These are phyloP conservation scores for Penicillium sp. DNA, from an alignment of 2,329 filamentous ascomycete genomes.

Conservation along the genomic window DNA sequence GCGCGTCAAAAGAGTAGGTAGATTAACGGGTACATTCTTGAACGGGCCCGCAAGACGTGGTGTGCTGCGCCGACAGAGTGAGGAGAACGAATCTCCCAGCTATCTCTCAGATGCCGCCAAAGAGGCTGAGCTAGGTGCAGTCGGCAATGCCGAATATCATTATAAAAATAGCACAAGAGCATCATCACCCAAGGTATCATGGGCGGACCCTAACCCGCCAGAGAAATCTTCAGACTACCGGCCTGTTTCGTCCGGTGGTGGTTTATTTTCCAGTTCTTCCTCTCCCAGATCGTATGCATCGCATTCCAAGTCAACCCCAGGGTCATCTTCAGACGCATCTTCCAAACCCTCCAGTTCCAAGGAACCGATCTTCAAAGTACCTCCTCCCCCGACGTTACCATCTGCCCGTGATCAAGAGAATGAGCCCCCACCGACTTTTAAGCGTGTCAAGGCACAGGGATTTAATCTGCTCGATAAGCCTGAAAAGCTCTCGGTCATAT, in stretches of 20 bases:
- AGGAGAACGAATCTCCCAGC: conserved; percentile 60
- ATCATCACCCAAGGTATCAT: conserved; percentile 44
- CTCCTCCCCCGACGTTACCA: conserved; percentile 62
- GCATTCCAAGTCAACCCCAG: conserved; percentile 46
- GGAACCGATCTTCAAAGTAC: conserved; percentile 63
- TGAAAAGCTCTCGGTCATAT: conserved; percentile 59
- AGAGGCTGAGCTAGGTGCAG: conserved; percentile 35
- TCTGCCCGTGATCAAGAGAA: conserved; percentile 83
- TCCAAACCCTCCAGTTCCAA: conserved; percentile 47
- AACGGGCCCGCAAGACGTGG: conserved; percentile 80
- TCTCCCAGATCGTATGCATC: conserved; percentile 43
- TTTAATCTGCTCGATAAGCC: conserved; percentile 62
- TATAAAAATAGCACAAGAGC: conserved; percentile 29
- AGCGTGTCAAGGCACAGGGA: conserved; percentile 61
- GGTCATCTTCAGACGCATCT: conserved; percentile 46
- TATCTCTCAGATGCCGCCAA: conserved; percentile 34
- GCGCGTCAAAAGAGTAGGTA: conserved; percentile 76
- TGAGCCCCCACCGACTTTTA: conserved; percentile 72
- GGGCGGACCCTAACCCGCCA: conserved; percentile 40
- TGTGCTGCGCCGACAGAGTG: conserved; percentile 63
- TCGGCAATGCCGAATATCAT: conserved; percentile 33
- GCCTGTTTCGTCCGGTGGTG: conserved; percentile 29
- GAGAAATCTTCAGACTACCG: conserved; percentile 30
- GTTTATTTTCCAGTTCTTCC: conserved; percentile 38
- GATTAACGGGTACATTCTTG: conserved; percentile 75